A percentile compares a stretch with the other conserved stretches of the same genome.
Conservation (phyloP, 1,284 basidiomycete species). For the Sanghuangporus weigelae region DNA sequence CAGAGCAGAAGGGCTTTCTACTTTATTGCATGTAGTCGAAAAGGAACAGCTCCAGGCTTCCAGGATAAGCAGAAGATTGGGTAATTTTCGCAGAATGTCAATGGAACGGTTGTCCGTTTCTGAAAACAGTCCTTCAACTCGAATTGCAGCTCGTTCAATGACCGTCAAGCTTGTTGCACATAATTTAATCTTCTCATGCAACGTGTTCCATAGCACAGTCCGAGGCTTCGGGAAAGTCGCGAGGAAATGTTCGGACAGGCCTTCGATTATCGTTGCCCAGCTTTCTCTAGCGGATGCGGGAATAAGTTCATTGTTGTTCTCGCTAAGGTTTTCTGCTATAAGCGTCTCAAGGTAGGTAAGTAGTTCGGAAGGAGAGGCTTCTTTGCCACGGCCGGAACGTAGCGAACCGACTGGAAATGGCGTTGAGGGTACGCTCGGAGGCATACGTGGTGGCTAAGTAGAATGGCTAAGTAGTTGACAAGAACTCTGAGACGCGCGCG, state of each 20-base stretch:
- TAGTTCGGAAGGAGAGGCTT: slow-evolving; percentile 40
- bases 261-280: slow-evolving; percentile 42
- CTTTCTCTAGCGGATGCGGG: slow-evolving; percentile 25
- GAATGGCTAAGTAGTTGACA: neutral
- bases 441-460: slow-evolving; percentile 18
- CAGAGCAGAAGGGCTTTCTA: slow-evolving; percentile 2
- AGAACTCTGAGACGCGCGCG: neutral
- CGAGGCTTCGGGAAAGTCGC: slow-evolving; percentile 42
- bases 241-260: slow-evolving; percentile 48
- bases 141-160: slow-evolving; percentile 41
- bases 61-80: slow-evolving; percentile 48
- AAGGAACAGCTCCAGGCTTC: slow-evolving; percentile 43
- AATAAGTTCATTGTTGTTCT: slow-evolving; percentile 23
- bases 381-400: slow-evolving; percentile 29
- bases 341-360: slow-evolving; percentile 40
- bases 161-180: slow-evolving; percentile 49
- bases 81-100: slow-evolving; percentile 44
- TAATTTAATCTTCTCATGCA: slow-evolving; percentile 53
- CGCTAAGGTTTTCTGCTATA: slow-evolving; percentile 31
- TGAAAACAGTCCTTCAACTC: slow-evolving; percentile 46
- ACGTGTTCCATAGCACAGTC: slow-evolving; percentile 42
- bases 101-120: slow-evolving; percentile 39
- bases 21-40: neutral
- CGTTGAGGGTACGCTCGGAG: slow-evolving; percentile 29
- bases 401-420: slow-evolving; percentile 36